A percentile compares a stretch with the other conserved stretches of the same genome.
Conservation (phyloP, 306 rosid genomes). For the Boehmeria nivea region DNA sequence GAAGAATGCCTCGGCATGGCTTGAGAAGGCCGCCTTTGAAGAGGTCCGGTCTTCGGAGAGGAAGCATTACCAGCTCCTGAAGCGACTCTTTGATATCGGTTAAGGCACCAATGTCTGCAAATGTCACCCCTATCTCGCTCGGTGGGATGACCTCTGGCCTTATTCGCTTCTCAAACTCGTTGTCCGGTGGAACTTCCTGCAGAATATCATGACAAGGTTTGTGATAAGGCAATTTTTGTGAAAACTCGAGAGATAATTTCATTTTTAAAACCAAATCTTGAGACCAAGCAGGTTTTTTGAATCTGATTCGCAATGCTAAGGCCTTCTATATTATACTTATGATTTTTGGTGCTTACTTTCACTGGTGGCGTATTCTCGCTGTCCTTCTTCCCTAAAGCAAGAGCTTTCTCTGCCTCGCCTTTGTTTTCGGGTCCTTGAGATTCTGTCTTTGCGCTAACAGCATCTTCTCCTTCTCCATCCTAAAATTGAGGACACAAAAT, state of each 20-base stretch:
- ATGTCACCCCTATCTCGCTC: conserved; percentile 75
- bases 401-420: conserved; percentile 54
- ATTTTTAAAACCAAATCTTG: not conserved
- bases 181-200: conserved; percentile 73
- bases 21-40: conserved; percentile 69
- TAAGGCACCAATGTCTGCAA: conserved; percentile 72
- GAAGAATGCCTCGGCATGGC: conserved; percentile 77
- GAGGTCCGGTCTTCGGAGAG: conserved; percentile 76
- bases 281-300: not conserved
- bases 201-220: conserved; percentile 2
- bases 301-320: not conserved
- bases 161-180: conserved; percentile 79
- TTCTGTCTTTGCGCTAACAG: conserved; percentile 47
- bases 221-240: not conserved
- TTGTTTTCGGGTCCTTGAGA: conserved; percentile 52
- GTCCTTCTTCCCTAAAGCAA: conserved; percentile 59
- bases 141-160: conserved; percentile 78
- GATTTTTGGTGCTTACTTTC: conserved; percentile 29
- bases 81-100: conserved; percentile 74
- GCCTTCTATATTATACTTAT: not conserved
- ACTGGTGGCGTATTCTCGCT: conserved; percentile 52
- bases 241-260: not conserved
- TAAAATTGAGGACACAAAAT: conserved; percentile 26
- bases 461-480: conserved; percentile 56
- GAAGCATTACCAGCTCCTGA: conserved; percentile 79